Conservation (phyloP, 495 filamentous ascomycete genomes). For the Penicillium lividum region DNA sequence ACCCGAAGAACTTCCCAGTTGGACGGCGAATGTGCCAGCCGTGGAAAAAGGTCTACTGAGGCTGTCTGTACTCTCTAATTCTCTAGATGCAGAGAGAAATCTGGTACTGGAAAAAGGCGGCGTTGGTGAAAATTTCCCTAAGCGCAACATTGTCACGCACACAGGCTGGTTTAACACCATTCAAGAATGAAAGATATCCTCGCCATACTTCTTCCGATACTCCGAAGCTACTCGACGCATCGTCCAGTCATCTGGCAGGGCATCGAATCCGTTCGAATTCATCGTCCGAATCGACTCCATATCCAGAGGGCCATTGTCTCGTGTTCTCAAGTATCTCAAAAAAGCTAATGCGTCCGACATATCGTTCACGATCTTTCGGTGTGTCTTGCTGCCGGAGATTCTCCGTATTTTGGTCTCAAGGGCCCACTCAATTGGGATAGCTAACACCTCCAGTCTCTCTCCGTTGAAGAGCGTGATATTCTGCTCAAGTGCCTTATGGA, state of each 20-base stretch:
- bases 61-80: conserved; percentile 16
- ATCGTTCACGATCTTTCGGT: conserved; percentile 14
- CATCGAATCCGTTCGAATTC: conserved; percentile 29
- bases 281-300: conserved; percentile 28
- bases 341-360: conserved; percentile 32
- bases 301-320: conserved; percentile 25
- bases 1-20: conserved; percentile 22
- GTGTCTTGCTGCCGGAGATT: conserved; percentile 18
- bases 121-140: conserved; percentile 24
- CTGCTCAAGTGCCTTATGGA: conserved; percentile 28
- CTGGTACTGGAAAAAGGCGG: conserved; percentile 31
- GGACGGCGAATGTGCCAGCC: conserved; percentile 24
- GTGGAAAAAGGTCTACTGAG: conserved; percentile 23
- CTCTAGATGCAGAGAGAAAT: conserved; percentile 21
- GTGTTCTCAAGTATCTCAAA: conserved; percentile 23
- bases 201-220: conserved; percentile 24
- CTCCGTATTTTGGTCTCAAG: conserved; percentile 35
- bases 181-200: conserved; percentile 22
- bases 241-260: conserved; percentile 25
- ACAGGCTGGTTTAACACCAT: conserved; percentile 36
- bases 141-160: conserved; percentile 35
- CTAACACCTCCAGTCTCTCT: conserved; percentile 23
- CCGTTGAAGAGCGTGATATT: conserved; percentile 31
- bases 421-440: conserved; percentile 36
- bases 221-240: conserved; percentile 28